Base-by-base conservation (phyloP, 2,329 filamentous ascomycete genomes). In the Colletotrichum sp. region DNA sequence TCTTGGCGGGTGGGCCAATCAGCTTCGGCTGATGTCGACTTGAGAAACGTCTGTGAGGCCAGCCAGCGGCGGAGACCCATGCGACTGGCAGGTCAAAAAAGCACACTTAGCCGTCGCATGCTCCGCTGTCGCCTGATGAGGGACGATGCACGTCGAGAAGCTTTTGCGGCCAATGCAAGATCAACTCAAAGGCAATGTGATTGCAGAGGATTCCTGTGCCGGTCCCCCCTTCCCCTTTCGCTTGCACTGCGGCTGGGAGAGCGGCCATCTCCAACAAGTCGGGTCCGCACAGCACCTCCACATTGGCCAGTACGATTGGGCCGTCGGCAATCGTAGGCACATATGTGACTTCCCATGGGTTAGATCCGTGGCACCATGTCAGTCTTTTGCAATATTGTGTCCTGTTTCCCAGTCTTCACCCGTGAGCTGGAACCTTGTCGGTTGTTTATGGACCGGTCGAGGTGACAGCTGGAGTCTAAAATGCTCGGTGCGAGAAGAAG, bases 291-390 rank as follows among this genome's bases (percentile, higher is more conserved):
- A 71, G 30, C 16, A 63, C 65, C 72, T 73, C 32, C 69, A 67
- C 67, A 74, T 28, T 72, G 48, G 28, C 39, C 64, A 60, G 34
- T 26, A 74, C 48, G 34, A 39, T 65, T 32, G 72, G 72, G 77
- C 73, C 74, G 71, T 81, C 79, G 79, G 79, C 78, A 82, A 81
- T 82, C 80, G 79, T 74, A 76, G 78, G 78, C 78, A 78, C 79
- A 79, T 78, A 80, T 81, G 79, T 79, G 79, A 81, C 79, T 80
- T 79, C 67, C 78, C 80, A 81, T 81, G 78, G 82, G 75, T 28
- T 79, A 82, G 79, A 81, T 80, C 80, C 78, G 79, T 80, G 77
- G 75, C 79, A 79, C 77, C 78, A 72, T 67, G 30, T 32, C 30
- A 26, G 39, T 52, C 52, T 60, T 7, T 65, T 34, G 21, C 30